These are phyloP conservation scores for Hylodesmum podocarpum DNA, from an alignment of 306 rosid genomes.

Conservation along the genomic window DNA sequence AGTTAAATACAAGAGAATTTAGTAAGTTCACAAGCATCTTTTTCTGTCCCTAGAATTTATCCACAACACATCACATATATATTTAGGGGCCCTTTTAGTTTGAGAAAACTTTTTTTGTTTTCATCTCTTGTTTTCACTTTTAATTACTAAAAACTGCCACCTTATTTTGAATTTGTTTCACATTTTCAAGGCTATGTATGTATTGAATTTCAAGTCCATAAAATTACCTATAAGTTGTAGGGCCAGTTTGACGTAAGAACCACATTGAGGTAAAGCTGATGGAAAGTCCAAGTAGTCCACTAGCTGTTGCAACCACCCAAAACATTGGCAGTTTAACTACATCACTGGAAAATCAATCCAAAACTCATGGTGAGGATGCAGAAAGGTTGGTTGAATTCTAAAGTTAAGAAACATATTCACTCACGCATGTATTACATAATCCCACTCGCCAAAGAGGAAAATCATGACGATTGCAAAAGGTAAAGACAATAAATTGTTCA, in stretches of 20 bases:
- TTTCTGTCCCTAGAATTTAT: neutral
- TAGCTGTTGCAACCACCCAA: conserved; percentile 77
- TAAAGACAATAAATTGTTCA: conserved; percentile 75
- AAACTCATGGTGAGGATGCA: conserved; percentile 7
- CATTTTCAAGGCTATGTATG: neutral
- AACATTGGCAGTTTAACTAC: conserved; percentile 66
- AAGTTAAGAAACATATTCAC: conserved; percentile 35
- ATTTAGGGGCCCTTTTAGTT: no score
- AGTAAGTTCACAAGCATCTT: neutral
- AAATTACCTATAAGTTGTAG: conserved; percentile 81
- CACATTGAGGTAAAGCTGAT: conserved; percentile 95
- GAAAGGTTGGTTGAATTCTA: conserved; percentile 11
- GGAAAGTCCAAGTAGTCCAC: conserved; percentile 87
- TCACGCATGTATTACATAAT: conserved; percentile 71
- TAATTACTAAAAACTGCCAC: no score
- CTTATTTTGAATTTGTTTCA: no score
- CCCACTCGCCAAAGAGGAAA: conserved; percentile 68
- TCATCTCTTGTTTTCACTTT: no score
- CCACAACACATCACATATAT: neutral
- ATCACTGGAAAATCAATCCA: conserved; percentile 52
- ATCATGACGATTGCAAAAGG: conserved; percentile 77
- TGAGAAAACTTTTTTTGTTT: no score
- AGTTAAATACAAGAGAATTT: neutral
- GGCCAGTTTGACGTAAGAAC: conserved; percentile 90
- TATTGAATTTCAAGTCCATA: conserved; percentile 8